These are phyloP conservation scores for Laguncularia racemosa DNA, from an alignment of 345 rosid species.

Conservation along the genomic window DNA sequence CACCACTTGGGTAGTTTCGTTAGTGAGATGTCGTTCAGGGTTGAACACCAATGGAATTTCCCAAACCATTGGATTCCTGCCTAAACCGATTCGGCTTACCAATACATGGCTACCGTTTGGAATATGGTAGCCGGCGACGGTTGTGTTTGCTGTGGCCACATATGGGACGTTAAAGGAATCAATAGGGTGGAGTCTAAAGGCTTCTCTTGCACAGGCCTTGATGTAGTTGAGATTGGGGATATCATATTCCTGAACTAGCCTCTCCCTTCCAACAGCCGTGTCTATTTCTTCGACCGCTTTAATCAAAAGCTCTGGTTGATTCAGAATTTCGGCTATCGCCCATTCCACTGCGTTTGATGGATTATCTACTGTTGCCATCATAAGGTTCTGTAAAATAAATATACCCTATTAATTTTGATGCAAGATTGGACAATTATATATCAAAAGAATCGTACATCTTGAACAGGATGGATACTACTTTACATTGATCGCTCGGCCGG, in stretches of 20 bases:
- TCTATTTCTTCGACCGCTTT: conserved; percentile 17
- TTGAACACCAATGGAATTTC: conserved; percentile 17
- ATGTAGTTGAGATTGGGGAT: conserved; percentile 19
- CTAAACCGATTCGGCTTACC: conserved; percentile 21
- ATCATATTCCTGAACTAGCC: conserved; percentile 29
- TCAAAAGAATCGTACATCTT: too few species aligned
- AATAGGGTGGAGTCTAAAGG: conserved; percentile 20
- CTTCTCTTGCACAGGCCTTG: conserved; percentile 13
- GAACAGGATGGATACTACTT: too few species aligned
- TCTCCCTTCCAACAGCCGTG: conserved; percentile 19
- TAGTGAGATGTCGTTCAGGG: conserved; percentile 30
- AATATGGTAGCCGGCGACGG: conserved; percentile 20
- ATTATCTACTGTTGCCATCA: conserved; percentile 34
- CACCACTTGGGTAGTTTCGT: conserved; percentile 1
- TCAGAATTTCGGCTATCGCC: conserved; percentile 28
- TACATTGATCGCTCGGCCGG: too few species aligned
- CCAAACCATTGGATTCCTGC: conserved; percentile 26
- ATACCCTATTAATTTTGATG: neutral
- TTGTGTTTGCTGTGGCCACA: conserved; percentile 18
- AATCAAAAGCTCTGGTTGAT: conserved; percentile 15
- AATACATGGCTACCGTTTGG: conserved; percentile 25
- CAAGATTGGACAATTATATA: neutral
- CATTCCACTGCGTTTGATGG: conserved; percentile 33
- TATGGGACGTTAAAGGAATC: conserved; percentile 17
- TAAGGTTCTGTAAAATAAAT: conserved; percentile 19